phyloP scores from a whole-genome alignment of 306 rosid species.

The Ceratonia siliqua region DNA sequence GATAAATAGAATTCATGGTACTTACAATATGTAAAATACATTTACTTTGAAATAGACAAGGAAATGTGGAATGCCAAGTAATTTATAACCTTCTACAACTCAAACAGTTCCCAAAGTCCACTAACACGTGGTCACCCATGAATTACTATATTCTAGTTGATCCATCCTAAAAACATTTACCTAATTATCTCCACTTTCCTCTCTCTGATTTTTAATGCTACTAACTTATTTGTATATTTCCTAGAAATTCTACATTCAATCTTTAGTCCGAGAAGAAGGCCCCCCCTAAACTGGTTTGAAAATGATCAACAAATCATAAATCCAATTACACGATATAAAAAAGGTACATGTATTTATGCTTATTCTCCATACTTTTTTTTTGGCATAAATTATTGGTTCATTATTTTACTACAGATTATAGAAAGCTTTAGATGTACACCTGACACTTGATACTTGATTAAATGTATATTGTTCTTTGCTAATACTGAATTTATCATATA shows the following conservation, averaged over 20 bases:
- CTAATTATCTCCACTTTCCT: background rate
- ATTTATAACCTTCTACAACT: background rate
- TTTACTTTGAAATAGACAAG: conserved; percentile 7
- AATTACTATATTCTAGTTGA: background rate
- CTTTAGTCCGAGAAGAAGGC: background rate
- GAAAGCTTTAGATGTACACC: background rate
- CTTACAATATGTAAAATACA: conserved; percentile 1
- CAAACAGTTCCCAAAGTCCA: conserved; percentile 6
- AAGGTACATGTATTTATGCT: background rate
- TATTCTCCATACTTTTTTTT: background rate
- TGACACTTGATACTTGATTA: background rate
- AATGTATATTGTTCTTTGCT: background rate
- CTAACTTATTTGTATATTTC: background rate
- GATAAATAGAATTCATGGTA: conserved; percentile 21
- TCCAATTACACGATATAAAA: background rate
- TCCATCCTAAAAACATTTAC: background rate
- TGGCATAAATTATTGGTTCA: background rate
- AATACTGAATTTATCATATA: background rate
- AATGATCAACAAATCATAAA: too few species aligned
- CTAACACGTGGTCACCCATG: background rate
- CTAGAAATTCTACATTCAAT: background rate
- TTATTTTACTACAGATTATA: too few species aligned
- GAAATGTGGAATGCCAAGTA: background rate
- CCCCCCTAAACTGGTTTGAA: background rate
- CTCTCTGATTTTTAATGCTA: background rate